phyloP scores from a whole-genome alignment of 2,329 filamentous ascomycete genomes.

The Talaromyces albobiverticillius region DNA sequence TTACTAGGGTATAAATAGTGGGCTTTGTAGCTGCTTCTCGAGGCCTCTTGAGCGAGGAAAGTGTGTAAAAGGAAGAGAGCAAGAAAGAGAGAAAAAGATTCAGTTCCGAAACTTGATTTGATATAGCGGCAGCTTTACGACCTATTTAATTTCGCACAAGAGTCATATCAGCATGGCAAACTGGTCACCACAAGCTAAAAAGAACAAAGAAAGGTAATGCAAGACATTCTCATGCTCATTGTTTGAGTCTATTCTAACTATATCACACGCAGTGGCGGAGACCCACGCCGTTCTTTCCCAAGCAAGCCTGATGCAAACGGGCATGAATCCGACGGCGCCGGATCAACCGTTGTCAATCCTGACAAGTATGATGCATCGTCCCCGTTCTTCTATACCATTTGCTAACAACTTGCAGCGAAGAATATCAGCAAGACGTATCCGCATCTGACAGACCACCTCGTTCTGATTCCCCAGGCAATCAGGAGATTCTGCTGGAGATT shows the following conservation, averaged over 20 bases:
- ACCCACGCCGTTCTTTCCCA: neutral
- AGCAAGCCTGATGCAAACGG: neutral
- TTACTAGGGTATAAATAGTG: too few species aligned
- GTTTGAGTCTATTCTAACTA: neutral
- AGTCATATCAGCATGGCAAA: too few species aligned
- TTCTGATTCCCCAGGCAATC: neutral
- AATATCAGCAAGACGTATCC: neutral
- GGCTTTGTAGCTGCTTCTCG: too few species aligned
- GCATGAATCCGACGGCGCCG: neutral
- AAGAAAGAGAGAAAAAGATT: too few species aligned
- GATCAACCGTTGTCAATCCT: neutral
- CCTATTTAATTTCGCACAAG: too few species aligned
- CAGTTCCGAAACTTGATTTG: too few species aligned
- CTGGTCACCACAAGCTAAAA: neutral
- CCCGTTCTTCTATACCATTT: neutral
- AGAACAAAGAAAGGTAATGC: neutral
- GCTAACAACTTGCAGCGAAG: neutral
- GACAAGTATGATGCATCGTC: neutral
- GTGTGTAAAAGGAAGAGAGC: too few species aligned
- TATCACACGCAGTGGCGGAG: neutral
- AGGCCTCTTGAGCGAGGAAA: too few species aligned
- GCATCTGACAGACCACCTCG: too few species aligned
- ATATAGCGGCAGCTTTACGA: too few species aligned
- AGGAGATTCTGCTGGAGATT: neutral
- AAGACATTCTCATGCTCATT: neutral